Conservation (phyloP, 257 asterid genomes). For the Agastache rugosa region DNA sequence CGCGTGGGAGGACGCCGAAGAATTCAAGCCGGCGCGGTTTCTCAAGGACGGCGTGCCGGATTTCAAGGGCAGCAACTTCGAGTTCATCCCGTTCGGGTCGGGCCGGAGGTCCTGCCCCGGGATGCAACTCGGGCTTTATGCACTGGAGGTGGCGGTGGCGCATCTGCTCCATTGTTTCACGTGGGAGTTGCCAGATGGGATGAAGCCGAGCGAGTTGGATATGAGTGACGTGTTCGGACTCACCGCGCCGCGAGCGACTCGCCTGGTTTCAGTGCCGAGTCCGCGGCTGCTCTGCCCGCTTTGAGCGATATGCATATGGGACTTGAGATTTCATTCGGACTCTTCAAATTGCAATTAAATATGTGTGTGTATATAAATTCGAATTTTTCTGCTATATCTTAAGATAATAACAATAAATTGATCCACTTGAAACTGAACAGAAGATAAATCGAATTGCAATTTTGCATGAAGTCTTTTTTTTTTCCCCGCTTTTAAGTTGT, state of each 20-base stretch:
- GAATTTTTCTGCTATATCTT: background rate
- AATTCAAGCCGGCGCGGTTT: slow-evolving; percentile 49
- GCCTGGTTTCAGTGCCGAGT: slow-evolving; percentile 48
- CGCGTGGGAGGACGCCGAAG: slow-evolving; percentile 53
- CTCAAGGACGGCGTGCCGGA: slow-evolving; percentile 44
- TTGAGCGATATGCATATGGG: background rate
- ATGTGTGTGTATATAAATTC: background rate
- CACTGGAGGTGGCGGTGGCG: slow-evolving; percentile 51
- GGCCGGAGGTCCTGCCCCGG: slow-evolving; percentile 66
- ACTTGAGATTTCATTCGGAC: background rate
- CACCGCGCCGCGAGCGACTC: slow-evolving; percentile 46
- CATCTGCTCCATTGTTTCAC: slow-evolving; percentile 53
- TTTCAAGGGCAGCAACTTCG: slow-evolving; percentile 49
- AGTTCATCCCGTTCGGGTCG: slow-evolving; percentile 61
- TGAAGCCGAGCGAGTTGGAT: slow-evolving; percentile 46
- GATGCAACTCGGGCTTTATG: slow-evolving; percentile 52
- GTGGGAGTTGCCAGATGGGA: slow-evolving; percentile 55
- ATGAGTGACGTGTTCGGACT: slow-evolving; percentile 58
- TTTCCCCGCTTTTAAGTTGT: too few species aligned
- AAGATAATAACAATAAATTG: background rate
- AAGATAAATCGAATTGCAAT: background rate
- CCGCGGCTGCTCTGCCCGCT: slow-evolving; percentile 49
- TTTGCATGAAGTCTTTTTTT: too few species aligned
- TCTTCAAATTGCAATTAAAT: background rate
- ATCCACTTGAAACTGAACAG: background rate